Evolutionary conservation across 805 yeast genomes (phyloP).

Genomic region (Monosporozyma yasuniensis): DNA sequence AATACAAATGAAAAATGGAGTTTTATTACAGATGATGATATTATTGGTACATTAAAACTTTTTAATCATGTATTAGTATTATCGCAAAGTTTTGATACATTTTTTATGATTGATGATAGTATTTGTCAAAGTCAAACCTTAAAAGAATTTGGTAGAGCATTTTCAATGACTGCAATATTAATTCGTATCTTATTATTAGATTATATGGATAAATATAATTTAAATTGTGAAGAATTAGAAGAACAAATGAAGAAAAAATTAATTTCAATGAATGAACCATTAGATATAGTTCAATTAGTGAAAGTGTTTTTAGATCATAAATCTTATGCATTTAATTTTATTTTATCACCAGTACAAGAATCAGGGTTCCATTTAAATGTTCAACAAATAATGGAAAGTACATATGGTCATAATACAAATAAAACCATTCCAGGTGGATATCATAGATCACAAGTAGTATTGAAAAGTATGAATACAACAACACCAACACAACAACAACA

Average conservation of each 20-base stretch:
- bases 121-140: conserved; percentile 3
- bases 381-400: conserved; percentile 12
- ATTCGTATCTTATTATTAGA: conserved; percentile 3
- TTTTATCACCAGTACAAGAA: conserved; percentile 17
- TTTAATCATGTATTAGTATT: conserved; percentile 9
- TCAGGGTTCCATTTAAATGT: conserved; percentile 22
- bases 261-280: conserved; percentile 35
- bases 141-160: conserved; percentile 6
- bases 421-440: neutral
- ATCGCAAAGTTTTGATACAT: neutral
- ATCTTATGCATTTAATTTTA: conserved; percentile 16
- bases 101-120: neutral
- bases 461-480: neutral
- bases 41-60: conserved; percentile 7
- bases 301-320: conserved; percentile 18
- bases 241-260: conserved; percentile 23
- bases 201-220: conserved; percentile 1
- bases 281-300: conserved; percentile 9
- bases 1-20: neutral
- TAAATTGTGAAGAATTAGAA: conserved; percentile 54
- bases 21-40: conserved; percentile 7
- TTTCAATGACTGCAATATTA: conserved; percentile 6
- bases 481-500: neutral
- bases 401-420: neutral
- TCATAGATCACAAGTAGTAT: neutral